Evolutionary conservation across 2,329 filamentous ascomycete genomes (phyloP).

Genomic region (Oidium heveae): DNA sequence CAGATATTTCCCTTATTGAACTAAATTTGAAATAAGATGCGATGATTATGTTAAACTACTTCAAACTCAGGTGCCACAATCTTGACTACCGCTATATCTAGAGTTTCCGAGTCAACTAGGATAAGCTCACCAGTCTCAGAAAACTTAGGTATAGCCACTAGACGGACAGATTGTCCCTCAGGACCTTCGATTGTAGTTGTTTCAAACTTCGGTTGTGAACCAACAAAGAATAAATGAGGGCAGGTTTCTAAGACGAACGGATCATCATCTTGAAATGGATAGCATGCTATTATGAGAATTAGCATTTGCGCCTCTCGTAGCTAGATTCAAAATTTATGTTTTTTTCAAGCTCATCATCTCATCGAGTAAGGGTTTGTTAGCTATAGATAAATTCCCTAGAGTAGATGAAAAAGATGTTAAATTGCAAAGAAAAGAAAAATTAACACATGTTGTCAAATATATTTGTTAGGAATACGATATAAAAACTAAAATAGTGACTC

Average conservation of each 20-base stretch:
- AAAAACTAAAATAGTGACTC: no score
- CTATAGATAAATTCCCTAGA: no score
- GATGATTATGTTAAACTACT: no score
- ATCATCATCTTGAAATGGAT: constrained; percentile 85
- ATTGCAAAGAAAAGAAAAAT: no score
- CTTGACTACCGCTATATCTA: constrained; percentile 24
- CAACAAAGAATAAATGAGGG: constrained; percentile 78
- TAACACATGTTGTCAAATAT: no score
- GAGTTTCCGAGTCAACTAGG: constrained; percentile 60
- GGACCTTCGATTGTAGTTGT: constrained; percentile 42
- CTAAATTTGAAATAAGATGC: no score
- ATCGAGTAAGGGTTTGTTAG: no score
- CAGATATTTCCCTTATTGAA: no score
- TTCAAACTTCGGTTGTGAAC: constrained; percentile 58
- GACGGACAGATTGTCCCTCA: constrained; percentile 42
- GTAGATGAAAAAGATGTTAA: no score
- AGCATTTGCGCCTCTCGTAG: neutral
- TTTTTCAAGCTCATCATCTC: constrained; percentile 3
- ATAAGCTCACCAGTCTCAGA: constrained; percentile 54
- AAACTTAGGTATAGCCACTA: constrained; percentile 71
- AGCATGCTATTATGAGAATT: constrained; percentile 38
- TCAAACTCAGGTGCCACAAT: constrained; percentile 5
- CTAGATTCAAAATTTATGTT: neutral
- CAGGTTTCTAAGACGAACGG: constrained; percentile 68
- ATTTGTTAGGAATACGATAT: no score